Percentiles rank a stretch among this genome's conserved stretches.
phyloP scores from a whole-genome alignment of 805 yeast species.

The Huiozyma naganishii region DNA sequence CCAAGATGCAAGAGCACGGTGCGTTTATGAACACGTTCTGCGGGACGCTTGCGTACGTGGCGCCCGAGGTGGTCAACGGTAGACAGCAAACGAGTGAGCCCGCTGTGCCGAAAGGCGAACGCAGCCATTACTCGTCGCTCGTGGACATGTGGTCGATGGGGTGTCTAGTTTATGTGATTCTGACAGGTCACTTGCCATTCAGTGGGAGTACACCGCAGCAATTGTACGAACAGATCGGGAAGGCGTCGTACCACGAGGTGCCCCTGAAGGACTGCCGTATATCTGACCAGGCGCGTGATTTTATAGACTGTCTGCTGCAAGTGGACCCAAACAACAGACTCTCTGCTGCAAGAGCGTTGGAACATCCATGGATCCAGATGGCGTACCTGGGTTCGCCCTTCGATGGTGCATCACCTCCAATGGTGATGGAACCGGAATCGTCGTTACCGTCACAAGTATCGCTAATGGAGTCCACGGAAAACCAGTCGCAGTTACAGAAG shows the following conservation, averaged over 20 bases:
- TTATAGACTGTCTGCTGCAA: slow-evolving; percentile 58
- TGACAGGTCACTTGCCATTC: slow-evolving; percentile 91
- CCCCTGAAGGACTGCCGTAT: slow-evolving; percentile 58
- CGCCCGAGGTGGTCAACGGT: slow-evolving; percentile 74
- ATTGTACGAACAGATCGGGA: slow-evolving; percentile 60
- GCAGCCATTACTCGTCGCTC: slow-evolving; percentile 55
- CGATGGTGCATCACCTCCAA: not conserved
- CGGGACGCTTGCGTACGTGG: slow-evolving; percentile 93
- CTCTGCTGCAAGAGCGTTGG: slow-evolving; percentile 64
- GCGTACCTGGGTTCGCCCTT: not conserved
- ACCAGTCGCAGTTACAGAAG: slow-evolving; percentile 40
- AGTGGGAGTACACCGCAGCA: slow-evolving; percentile 87
- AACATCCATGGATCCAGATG: slow-evolving; percentile 67
- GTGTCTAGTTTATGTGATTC: slow-evolving; percentile 79
- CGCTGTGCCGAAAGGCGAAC: slow-evolving; percentile 15
- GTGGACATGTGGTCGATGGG: slow-evolving; percentile 99
- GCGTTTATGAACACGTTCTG: slow-evolving; percentile 92
- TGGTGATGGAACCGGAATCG: not conserved
- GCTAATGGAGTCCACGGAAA: slow-evolving; percentile 61
- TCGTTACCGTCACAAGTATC: slow-evolving; percentile 30
- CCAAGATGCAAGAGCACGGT: slow-evolving; percentile 76
- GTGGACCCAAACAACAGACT: slow-evolving; percentile 67
- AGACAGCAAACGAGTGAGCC: not conserved
- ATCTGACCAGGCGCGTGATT: slow-evolving; percentile 60
- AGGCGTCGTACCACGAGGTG: slow-evolving; percentile 72